A percentile compares a stretch with the other conserved stretches of the same genome.
Evolutionary conservation across 306 rosid genomes (phyloP).

Genomic region (Sophora flavescens): DNA sequence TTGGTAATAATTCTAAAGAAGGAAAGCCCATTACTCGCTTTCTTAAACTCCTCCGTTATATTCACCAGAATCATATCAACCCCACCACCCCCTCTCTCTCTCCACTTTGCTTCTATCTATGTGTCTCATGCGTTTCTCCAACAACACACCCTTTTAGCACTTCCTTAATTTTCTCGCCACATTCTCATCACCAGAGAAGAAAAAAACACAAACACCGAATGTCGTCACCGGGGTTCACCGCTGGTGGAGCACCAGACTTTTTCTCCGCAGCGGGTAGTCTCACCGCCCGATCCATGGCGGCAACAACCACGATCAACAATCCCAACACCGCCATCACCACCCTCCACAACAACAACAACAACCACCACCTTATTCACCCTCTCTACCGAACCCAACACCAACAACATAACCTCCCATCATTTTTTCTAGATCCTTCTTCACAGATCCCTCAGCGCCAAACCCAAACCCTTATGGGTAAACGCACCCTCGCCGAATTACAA

Average conservation of each 20-base stretch:
- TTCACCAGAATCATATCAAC: constrained; percentile 53
- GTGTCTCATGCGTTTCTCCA: constrained; percentile 60
- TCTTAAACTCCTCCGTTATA: constrained; percentile 47
- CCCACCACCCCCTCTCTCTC: constrained; percentile 8
- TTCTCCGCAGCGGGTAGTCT: constrained; percentile 42
- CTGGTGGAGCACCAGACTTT: constrained; percentile 66
- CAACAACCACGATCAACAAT: constrained; percentile 54
- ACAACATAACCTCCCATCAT: constrained; percentile 31
- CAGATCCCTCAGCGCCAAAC: constrained; percentile 66
- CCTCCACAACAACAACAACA: constrained; percentile 33
- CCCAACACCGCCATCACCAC: constrained; percentile 15
- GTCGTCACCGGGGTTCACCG: constrained; percentile 84
- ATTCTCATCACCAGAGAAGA: background rate
- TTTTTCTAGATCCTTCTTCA: constrained; percentile 62
- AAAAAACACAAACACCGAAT: constrained; percentile 3
- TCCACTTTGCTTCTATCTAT: constrained; percentile 35
- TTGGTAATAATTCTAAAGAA: background rate
- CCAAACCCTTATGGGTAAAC: constrained; percentile 58
- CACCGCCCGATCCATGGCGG: constrained; percentile 58
- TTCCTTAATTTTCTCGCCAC: constrained; percentile 30
- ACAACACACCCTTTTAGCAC: constrained; percentile 50
- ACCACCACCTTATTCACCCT: constrained; percentile 37
- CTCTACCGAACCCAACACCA: constrained; percentile 64
- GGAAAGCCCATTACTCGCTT: constrained; percentile 23
- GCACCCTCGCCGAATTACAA: constrained; percentile 80